Conservation (phyloP, 805 yeast genomes). For the Wickerhamomyces chambardii region DNA sequence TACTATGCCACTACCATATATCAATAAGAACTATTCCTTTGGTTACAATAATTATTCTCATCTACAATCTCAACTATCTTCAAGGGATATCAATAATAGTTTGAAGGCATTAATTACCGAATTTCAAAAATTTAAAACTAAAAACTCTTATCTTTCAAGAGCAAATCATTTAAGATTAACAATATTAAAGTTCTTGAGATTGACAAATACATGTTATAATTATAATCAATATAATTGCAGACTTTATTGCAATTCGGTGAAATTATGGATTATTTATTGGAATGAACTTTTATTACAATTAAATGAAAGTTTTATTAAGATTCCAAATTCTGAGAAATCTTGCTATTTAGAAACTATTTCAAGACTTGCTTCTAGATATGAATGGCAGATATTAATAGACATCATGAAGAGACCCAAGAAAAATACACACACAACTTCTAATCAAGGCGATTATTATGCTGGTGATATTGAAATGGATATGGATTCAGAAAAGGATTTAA, state of each 20-base stretch:
- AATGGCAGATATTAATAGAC: slow-evolving; percentile 1
- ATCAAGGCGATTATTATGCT: too few species aligned
- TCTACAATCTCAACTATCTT: too few species aligned
- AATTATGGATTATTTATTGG: slow-evolving; percentile 4
- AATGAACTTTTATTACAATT: slow-evolving; percentile 3
- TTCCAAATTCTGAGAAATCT: slow-evolving; percentile 11
- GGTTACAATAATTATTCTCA: too few species aligned
- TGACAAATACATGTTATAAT: slow-evolving; percentile 1
- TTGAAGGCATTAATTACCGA: neutral
- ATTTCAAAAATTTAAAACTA: slow-evolving; percentile 1
- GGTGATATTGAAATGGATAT: too few species aligned
- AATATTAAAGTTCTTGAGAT: slow-evolving; percentile 6
- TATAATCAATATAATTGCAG: too few species aligned
- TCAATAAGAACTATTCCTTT: too few species aligned
- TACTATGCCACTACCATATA: too few species aligned
- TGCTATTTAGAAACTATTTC: slow-evolving; percentile 24
- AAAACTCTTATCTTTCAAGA: slow-evolving; percentile 2
- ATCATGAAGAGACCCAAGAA: too few species aligned
- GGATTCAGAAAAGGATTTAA: too few species aligned
- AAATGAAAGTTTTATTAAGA: slow-evolving; percentile 1
- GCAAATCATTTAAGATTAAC: slow-evolving; percentile 8
- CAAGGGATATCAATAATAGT: neutral
- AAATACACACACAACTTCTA: too few species aligned
- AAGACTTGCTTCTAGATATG: slow-evolving; percentile 17
- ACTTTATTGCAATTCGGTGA: too few species aligned